Evolutionary conservation across 1,284 basidiomycete species (phyloP).

Genomic region (Mycosarcoma mackinlayi): DNA sequence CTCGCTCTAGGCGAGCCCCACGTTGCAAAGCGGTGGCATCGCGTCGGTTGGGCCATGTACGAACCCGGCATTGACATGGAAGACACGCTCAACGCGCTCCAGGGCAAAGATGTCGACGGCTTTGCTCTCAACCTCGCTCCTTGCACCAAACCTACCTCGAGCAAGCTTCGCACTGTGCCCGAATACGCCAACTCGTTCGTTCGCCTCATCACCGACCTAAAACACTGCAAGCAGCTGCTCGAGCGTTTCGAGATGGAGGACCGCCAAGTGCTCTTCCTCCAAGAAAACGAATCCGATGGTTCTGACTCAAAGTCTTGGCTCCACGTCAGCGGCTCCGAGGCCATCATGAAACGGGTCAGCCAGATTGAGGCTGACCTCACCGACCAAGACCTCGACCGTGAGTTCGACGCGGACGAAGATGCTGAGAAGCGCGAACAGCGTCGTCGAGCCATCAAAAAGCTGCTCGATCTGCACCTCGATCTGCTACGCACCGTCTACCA

Average conservation of each 20-base stretch:
- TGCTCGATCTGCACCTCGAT: constrained; percentile 63
- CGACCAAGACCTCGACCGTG: constrained; percentile 39
- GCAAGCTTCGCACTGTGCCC: constrained; percentile 57
- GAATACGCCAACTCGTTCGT: constrained; percentile 51
- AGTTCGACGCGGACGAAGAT: constrained; percentile 33
- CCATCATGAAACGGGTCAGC: constrained; percentile 34
- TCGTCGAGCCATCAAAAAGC: constrained; percentile 48
- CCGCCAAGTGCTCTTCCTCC: constrained; percentile 39
- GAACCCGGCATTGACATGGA: constrained; percentile 52
- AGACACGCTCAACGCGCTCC: constrained; percentile 47
- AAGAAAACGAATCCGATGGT: constrained; percentile 12
- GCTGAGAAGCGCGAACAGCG: constrained; percentile 36
- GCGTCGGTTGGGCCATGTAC: constrained; percentile 64
- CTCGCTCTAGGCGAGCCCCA: constrained; percentile 63
- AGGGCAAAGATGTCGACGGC: constrained; percentile 49
- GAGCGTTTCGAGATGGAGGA: constrained; percentile 55
- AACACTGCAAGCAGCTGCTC: constrained; percentile 54
- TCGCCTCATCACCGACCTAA: constrained; percentile 54
- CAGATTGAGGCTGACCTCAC: constrained; percentile 23
- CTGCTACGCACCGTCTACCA: constrained; percentile 61
- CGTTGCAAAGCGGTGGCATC: constrained; percentile 51
- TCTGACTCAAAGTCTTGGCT: constrained; percentile 34
- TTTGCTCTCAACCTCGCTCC: constrained; percentile 57
- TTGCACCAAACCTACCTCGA: constrained; percentile 53
- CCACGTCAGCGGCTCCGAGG: constrained; percentile 34